Percentiles rank a stretch among this genome's conserved stretches.
Evolutionary conservation across 441 rosid species (phyloP).

Genomic region (Populus hybrid): DNA sequence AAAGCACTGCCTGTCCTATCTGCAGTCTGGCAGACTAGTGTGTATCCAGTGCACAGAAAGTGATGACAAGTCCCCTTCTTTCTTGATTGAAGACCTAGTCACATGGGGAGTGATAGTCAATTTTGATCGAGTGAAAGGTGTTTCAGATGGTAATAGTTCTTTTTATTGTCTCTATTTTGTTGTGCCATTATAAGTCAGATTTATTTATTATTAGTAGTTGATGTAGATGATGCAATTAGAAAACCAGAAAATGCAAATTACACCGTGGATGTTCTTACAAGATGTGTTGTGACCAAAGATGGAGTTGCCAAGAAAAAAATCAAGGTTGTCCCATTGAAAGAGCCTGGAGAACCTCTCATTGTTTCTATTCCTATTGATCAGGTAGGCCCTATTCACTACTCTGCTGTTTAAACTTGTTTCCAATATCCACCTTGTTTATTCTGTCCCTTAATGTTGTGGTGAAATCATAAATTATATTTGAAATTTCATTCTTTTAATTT

Average conservation of each 20-base stretch:
- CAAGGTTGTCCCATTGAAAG: conserved; percentile 63
- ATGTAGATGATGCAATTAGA: conserved; percentile 63
- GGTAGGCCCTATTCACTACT: conserved; percentile 31
- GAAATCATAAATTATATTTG: neutral
- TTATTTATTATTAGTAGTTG: conserved; percentile 12
- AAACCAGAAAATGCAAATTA: conserved; percentile 83
- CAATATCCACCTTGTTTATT: conserved; percentile 1
- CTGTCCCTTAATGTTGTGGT: neutral
- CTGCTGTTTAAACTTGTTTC: neutral
- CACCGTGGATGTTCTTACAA: conserved; percentile 75
- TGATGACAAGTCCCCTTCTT: conserved; percentile 57
- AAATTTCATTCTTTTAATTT: neutral
- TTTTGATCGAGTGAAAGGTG: conserved; percentile 63
- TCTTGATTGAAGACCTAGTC: conserved; percentile 61
- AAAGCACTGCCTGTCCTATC: conserved; percentile 77
- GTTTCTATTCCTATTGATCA: conserved; percentile 77
- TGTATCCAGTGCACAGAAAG: conserved; percentile 51
- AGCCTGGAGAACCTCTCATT: conserved; percentile 78
- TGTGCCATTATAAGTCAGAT: conserved; percentile 6
- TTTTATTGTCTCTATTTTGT: conserved; percentile 5
- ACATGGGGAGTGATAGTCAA: conserved; percentile 89
- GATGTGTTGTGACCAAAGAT: conserved; percentile 72
- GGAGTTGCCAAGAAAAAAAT: conserved; percentile 59
- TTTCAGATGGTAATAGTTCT: conserved; percentile 57
- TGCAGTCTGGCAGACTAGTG: conserved; percentile 83